A percentile compares a stretch with the other conserved stretches of the same genome.
Conservation (phyloP, 2,329 filamentous ascomycete species). For the Fusarium sp. region DNA sequence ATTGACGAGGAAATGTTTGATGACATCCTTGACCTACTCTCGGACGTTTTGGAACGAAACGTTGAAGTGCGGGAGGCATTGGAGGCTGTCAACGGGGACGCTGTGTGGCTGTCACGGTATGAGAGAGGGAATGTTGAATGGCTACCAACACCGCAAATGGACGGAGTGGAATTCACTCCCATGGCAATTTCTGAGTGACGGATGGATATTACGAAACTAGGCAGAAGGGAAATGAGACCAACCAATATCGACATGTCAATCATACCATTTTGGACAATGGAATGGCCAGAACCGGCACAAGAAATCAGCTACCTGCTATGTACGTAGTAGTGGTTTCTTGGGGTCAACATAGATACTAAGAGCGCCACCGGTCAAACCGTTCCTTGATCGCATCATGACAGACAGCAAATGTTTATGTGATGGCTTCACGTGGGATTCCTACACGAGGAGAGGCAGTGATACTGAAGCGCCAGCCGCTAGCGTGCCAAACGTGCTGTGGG, state of each 20-base stretch:
- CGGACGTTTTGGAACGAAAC: conserved; percentile 58
- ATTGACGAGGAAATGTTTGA: conserved; percentile 79
- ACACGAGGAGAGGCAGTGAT: not conserved
- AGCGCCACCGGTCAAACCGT: conserved; percentile 25
- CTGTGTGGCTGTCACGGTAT: conserved; percentile 77
- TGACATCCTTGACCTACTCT: conserved; percentile 73
- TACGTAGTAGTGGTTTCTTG: conserved; percentile 10
- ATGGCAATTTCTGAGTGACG: conserved; percentile 38
- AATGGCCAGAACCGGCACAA: conserved; percentile 31
- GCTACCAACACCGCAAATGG: conserved; percentile 54
- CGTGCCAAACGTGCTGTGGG: not conserved
- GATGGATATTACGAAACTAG: conserved; percentile 5
- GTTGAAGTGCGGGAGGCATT: conserved; percentile 66
- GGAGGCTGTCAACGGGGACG: conserved; percentile 75
- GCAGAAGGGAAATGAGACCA: conserved; percentile 10
- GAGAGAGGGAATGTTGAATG: conserved; percentile 55
- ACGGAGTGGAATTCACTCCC: conserved; percentile 55
- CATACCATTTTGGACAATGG: conserved; percentile 6
- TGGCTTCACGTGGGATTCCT: conserved; percentile 16
- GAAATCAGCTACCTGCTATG: not conserved
- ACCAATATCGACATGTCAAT: conserved; percentile 14
- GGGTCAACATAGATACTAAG: conserved; percentile 23
- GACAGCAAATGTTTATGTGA: conserved; percentile 15
- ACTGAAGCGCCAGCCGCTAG: not conserved
- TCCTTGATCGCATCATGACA: not conserved